Evolutionary conservation across 129 eudicot species (phyloP), one percentile per base, ranked within the genome.

Genomic region (Helichrysum umbraculigerum): DNA sequence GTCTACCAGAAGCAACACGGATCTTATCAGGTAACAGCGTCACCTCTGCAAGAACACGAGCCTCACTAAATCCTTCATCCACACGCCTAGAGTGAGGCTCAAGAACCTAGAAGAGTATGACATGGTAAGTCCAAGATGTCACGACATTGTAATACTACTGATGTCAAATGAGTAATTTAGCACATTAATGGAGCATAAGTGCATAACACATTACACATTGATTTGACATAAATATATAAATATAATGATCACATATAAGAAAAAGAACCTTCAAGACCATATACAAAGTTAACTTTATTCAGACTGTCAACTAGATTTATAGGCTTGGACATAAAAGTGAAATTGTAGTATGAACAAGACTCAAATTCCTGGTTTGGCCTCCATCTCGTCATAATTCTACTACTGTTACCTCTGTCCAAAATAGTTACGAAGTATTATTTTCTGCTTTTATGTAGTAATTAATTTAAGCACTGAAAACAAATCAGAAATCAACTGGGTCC

Each of bases 61-160:
- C 97, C 76, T 94, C 98, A 52, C 85, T 85, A 66, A 91, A 94
- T 42, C 97, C 96, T 86, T 94, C 96, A 77, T 94, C 97, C 84
- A 87, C 96, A 51, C 96, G 98, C 83, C 96, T 88, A 35, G 84
- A 21, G 72, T 91, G 97, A 78, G 98, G 98, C 81, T 93, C 96
- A 82, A 93, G 80, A 41, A 93, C 97, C 98, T 93, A 51, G n/a
- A 67, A 29, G 14, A 74, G 64, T 74, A 30, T 32, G 64, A 74
- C 44, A n/a, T 57, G 57, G 35, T 5, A 65, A 72, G 51, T 11
- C 66, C 64, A 72, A 32, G 15, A 50, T 29, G 20, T 42, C 51
- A 58, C 16, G 8, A 77, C 41, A 15, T 57, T 76, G 47, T 37
- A 42, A 19, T 15, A 7, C 39, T 57, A 44, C n/a, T 12, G 52